phyloP scores from a whole-genome alignment of 441 rosid genomes.

The Sinapis alba region DNA sequence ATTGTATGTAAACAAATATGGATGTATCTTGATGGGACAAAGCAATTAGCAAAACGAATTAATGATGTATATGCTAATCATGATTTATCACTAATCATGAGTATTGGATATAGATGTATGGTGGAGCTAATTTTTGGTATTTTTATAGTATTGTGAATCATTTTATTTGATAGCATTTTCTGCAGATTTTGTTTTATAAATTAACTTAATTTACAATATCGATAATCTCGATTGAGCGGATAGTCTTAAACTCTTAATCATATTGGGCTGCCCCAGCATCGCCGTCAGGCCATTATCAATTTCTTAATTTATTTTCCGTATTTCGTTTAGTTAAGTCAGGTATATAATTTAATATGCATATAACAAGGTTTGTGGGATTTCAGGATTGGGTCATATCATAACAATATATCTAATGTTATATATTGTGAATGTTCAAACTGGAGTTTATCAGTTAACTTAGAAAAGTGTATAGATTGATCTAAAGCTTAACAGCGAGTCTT shows the following conservation, averaged over 20 bases:
- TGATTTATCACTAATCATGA: conserved; percentile 36
- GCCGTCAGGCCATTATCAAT: conserved; percentile 40
- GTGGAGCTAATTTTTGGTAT: conserved; percentile 28
- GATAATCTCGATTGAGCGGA: background rate
- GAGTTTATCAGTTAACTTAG: background rate
- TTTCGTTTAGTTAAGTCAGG: conserved; percentile 26
- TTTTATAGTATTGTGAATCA: conserved; percentile 12
- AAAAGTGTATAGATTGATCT: background rate
- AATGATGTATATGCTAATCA: conserved; percentile 32
- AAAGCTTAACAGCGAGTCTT: conserved; percentile 1
- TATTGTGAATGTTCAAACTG: conserved; percentile 4
- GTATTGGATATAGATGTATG: conserved; percentile 19
- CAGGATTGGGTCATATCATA: background rate
- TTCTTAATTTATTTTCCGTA: conserved; percentile 17
- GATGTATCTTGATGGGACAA: conserved; percentile 28
- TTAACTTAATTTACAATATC: background rate
- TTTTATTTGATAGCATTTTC: background rate
- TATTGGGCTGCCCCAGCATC: conserved; percentile 33
- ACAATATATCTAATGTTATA: background rate
- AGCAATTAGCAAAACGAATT: conserved; percentile 26
- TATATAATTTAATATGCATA: conserved; percentile 6
- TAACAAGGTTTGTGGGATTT: conserved; percentile 3
- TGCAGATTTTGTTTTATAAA: conserved; percentile 11
- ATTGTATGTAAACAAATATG: conserved; percentile 31
- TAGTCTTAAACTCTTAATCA: conserved; percentile 7